Base-by-base conservation (phyloP, 2,329 filamentous ascomycete species). In the Chrysoporthe cubensis region DNA sequence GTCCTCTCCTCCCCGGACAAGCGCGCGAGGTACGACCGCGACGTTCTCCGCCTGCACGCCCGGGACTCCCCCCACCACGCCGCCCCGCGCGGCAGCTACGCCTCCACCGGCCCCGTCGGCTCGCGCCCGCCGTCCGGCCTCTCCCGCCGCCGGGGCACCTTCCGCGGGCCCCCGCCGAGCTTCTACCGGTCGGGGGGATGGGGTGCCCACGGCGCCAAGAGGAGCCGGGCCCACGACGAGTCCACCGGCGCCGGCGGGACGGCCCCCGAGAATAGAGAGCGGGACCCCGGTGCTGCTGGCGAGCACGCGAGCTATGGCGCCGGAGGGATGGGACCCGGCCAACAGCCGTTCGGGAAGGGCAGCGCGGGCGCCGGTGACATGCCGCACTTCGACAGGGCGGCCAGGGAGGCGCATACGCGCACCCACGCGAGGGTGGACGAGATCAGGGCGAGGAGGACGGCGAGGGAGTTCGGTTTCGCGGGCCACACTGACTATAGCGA, bases 181-280 rank as follows among this genome's bases (percentile, higher is more conserved):
- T 98, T 97, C 81, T 97, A 93, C 79, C 86, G 90, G 21, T 89
- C 86, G 70, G 94, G 93, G 4, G 93, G 91, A 3, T 96, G 93
- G 86, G 92, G 92, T 60, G 77, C 81, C 2, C 87, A 92, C 68
- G 76, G 80, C 2, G 85, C 85, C 46, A 91, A 91, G 79, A 78
- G 88, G 48, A 78, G 80, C 65, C 83, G 83, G 46, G 84, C 85
- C 57, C 85, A 88, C 69, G 82, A 85, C 64, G 69, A 81, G 73
- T 78, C 76, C 0, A 76, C 76, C 48, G 64, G 66, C 32, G 34
- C 37, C 68, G 14, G 68, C 70, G 18, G 61, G 11, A 56, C 14
- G 14, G 56, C 4, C 32, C 26, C 6, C 43, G 59, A 8, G 32
- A 62, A 5, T 42, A 48, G 40, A 13, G 60, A 59, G 11, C 8